phyloP scores from a whole-genome alignment of 164 flowering plant genomes.

The Nelumbo lutea region DNA sequence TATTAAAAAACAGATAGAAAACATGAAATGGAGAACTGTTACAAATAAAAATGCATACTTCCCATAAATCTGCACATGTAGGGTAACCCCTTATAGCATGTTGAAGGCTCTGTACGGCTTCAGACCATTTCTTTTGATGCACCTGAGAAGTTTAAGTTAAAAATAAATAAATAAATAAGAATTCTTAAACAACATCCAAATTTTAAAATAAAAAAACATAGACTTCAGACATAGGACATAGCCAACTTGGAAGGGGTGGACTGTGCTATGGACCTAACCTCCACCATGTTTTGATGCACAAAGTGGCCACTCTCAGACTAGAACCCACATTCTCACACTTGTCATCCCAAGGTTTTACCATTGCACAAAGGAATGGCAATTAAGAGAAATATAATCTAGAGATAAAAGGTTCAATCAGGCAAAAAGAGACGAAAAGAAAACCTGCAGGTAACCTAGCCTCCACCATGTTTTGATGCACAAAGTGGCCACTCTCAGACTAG shows the following conservation, averaged over 20 bases:
- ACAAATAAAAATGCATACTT: constrained; percentile 41
- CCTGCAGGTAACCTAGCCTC: constrained; percentile 78
- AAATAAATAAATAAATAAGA: not conserved
- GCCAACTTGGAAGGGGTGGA: not conserved
- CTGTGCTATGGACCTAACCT: no score
- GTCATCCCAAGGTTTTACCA: no score
- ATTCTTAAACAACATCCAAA: not conserved
- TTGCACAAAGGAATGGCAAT: not conserved
- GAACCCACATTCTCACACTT: no score
- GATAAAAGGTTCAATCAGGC: not conserved
- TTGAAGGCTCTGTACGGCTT: constrained; percentile 86
- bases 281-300: no score
- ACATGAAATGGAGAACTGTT: not conserved
- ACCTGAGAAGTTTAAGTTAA: constrained; percentile 28
- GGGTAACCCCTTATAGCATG: constrained; percentile 94
- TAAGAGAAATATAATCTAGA: not conserved
- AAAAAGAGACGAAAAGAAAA: constrained; percentile 9
- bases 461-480: constrained; percentile 1
- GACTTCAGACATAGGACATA: not conserved
- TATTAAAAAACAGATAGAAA: not conserved
- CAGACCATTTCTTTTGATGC: constrained; percentile 72
- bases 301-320: no score
- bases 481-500: no score
- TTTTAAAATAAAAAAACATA: not conserved
- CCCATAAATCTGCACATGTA: constrained; percentile 78